Conservation (phyloP, 805 yeast species). For the Starmerella apis region DNA sequence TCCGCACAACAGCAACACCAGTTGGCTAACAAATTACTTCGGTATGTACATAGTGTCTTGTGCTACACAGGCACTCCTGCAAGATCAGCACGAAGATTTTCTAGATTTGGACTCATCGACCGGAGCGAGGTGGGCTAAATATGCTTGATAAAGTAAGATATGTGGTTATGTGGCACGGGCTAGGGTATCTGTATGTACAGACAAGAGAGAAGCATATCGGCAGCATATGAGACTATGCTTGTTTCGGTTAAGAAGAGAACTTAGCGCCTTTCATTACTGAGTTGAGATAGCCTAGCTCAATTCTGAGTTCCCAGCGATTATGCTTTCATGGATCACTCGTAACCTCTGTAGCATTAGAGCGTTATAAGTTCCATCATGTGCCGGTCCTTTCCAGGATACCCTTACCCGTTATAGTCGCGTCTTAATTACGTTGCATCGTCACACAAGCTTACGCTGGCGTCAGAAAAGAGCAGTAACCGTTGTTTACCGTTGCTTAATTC, state of each 20-base stretch:
- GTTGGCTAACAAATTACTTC: background rate
- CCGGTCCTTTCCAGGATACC: background rate
- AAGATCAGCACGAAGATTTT: background rate
- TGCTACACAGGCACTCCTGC: background rate
- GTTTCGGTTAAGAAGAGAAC: background rate
- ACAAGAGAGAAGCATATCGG: background rate
- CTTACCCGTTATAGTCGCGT: background rate
- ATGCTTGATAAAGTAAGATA: background rate
- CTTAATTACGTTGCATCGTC: background rate
- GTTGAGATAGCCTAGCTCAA: too few species aligned
- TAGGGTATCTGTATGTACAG: background rate
- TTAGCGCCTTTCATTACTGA: too few species aligned
- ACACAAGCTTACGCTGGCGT: too few species aligned
- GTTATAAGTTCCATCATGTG: too few species aligned
- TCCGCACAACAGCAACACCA: background rate
- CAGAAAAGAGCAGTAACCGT: background rate
- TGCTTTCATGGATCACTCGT: too few species aligned
- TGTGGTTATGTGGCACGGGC: slow-evolving; percentile 2
- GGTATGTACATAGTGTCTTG: background rate
- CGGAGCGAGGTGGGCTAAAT: background rate
- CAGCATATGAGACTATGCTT: background rate
- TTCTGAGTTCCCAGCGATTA: too few species aligned
- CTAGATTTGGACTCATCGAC: background rate
- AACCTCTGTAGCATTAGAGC: too few species aligned
- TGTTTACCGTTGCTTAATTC: background rate